Evolutionary conservation across 306 rosid genomes (phyloP).

Genomic region (Quercus dentata): DNA sequence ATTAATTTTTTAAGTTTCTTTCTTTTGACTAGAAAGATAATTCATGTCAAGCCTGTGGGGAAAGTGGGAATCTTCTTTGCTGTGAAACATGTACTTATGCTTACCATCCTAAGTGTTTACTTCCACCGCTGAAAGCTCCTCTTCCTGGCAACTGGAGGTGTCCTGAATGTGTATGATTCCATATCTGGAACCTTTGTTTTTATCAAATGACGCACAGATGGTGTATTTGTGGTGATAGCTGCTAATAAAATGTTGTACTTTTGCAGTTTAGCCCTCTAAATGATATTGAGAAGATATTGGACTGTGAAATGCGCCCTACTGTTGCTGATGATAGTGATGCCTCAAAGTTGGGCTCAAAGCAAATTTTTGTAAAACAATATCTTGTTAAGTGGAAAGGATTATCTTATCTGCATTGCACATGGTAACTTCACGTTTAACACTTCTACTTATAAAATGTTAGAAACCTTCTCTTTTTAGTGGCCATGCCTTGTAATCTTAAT

Average conservation of each 20-base stretch:
- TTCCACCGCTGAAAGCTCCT: constrained; percentile 73
- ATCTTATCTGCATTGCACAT: constrained; percentile 86
- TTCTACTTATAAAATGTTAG: background rate
- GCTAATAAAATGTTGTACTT: constrained; percentile 8
- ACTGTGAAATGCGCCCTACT: constrained; percentile 94
- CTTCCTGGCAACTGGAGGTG: constrained; percentile 78
- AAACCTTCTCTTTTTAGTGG: constrained; percentile 15
- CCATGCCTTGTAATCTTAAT: background rate
- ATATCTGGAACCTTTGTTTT: constrained; percentile 12
- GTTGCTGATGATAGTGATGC: constrained; percentile 74
- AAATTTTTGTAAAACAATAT: constrained; percentile 90
- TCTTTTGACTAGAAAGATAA: constrained; percentile 64
- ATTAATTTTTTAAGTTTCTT: background rate
- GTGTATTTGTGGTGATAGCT: constrained; percentile 9
- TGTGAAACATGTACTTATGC: constrained; percentile 88
- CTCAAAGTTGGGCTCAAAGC: constrained; percentile 69
- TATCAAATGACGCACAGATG: constrained; percentile 2
- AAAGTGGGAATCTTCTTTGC: constrained; percentile 63
- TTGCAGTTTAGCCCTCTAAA: constrained; percentile 93
- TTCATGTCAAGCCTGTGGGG: constrained; percentile 95
- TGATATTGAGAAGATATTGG: constrained; percentile 90
- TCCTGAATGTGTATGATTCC: constrained; percentile 90
- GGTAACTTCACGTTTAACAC: constrained; percentile 44
- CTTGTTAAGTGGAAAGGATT: constrained; percentile 98
- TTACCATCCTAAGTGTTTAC: constrained; percentile 82